phyloP scores from a whole-genome alignment of 1,284 basidiomycete species.

The Moesziomyces globuligerus region DNA sequence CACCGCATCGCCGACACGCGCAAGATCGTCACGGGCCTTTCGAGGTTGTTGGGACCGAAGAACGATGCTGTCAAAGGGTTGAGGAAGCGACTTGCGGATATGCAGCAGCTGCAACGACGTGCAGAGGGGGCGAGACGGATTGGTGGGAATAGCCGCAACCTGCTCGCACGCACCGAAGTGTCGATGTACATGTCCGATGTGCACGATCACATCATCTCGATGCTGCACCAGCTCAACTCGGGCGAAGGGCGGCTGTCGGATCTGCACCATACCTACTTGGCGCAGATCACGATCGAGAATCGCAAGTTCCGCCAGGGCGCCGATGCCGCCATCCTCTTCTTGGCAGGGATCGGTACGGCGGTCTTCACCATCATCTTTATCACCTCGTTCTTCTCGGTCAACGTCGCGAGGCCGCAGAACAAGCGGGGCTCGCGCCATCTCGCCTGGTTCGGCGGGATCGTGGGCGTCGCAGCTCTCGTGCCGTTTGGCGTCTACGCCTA shows the following conservation, averaged over 20 bases:
- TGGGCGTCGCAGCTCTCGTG: neutral
- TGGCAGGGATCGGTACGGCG: conserved; percentile 77
- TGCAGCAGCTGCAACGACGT: conserved; percentile 60
- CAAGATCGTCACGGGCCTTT: conserved; percentile 82
- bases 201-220: conserved; percentile 89
- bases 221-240: conserved; percentile 85
- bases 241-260: conserved; percentile 88
- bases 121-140: conserved; percentile 39
- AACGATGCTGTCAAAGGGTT: conserved; percentile 83
- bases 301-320: conserved; percentile 54
- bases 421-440: conserved; percentile 41
- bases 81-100: conserved; percentile 75
- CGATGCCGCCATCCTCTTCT: conserved; percentile 38
- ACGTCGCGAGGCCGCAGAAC: conserved; percentile 71
- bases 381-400: conserved; percentile 68
- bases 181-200: conserved; percentile 89
- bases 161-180: conserved; percentile 53
- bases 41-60: conserved; percentile 81
- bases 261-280: conserved; percentile 85
- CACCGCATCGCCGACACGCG: conserved; percentile 82
- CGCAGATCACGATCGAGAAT: conserved; percentile 77
- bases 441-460: conserved; percentile 31
- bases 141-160: conserved; percentile 35
- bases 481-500: conserved; percentile 12
- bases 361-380: conserved; percentile 70